Percentiles rank a stretch among this genome's conserved stretches.
Conservation (phyloP, 805 yeast genomes). For the Ogataea wickerhamii region DNA sequence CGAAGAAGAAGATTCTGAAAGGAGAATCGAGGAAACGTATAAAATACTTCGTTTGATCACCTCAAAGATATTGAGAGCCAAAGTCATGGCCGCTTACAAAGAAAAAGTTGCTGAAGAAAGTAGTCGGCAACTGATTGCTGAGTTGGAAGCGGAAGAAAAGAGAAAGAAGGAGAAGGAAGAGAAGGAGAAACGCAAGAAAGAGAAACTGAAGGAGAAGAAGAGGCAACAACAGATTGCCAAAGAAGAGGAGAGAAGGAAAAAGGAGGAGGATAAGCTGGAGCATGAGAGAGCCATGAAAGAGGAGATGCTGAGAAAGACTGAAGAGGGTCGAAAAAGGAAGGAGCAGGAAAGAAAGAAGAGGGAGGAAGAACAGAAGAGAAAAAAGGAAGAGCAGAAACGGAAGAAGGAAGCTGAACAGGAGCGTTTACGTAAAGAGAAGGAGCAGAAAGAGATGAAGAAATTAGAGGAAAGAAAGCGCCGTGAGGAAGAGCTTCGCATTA, state of each 20-base stretch:
- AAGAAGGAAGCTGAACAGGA: conserved; percentile 40
- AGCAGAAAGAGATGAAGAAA: conserved; percentile 38
- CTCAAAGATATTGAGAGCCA: conserved; percentile 69
- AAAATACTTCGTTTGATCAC: conserved; percentile 77
- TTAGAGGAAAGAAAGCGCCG: conserved; percentile 32
- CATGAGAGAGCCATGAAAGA: conserved; percentile 39
- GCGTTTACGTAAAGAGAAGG: conserved; percentile 32
- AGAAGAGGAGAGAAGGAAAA: conserved; percentile 56
- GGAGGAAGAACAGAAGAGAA: conserved; percentile 41
- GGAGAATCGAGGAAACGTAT: conserved; percentile 72
- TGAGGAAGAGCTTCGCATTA: conserved; percentile 33
- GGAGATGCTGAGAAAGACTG: conserved; percentile 40
- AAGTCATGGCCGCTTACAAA: conserved; percentile 71
- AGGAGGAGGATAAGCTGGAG: conserved; percentile 53
- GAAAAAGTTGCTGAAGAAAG: conserved; percentile 78
- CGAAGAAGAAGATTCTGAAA: conserved; percentile 51
- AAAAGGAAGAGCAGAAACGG: conserved; percentile 37
- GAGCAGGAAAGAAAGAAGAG: conserved; percentile 40
- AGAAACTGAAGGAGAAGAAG: conserved; percentile 69
- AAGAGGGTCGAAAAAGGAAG: conserved; percentile 45
- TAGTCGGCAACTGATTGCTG: conserved; percentile 57
- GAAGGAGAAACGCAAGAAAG: conserved; percentile 61
- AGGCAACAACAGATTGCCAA: conserved; percentile 56
- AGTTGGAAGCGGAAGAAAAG: conserved; percentile 65
- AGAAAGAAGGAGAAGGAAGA: conserved; percentile 63